Base-by-base conservation (phyloP, 2,329 filamentous ascomycete genomes). In the Hysterium pulicare region DNA sequence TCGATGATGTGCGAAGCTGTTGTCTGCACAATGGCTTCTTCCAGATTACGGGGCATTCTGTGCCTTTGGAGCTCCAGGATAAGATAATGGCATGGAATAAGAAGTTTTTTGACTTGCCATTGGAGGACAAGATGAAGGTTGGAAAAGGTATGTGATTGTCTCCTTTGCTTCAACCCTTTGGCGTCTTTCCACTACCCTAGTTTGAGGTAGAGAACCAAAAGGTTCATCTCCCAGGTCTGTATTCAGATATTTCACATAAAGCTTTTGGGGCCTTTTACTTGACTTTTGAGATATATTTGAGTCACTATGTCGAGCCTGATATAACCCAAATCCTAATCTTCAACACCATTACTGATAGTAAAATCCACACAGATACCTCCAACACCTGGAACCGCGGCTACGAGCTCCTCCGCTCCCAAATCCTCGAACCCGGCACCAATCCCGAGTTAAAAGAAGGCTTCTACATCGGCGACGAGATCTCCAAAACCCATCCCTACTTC, bases 401-500 rank as follows among this genome's bases (percentile, higher is more conserved):
- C 49, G 70, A 72, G 43, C 53, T 67, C 20, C 54, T 72, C 13
- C 61, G 63, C 55, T 62, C 3, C 69, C 87, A 94, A 70, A 87
- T 87, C 21, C 87, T 90, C 66, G 91, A 93, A 66, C 47, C 58
- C 38, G 74, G 82, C 41, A 66, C 69, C 13, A 86, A 87, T n/a
- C n/a, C n/a, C n/a, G n/a, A n/a, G n/a, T 15, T 68, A 79, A 45
- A 94, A 88, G 88, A 54, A 57, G 67, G 68, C 2, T 72, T 64
- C 47, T 70, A 68, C 38, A 48, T 72, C 19, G 69, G 71, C 16
- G 54, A 63, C 20, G 64, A 76, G 17, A 62, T 75, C 13, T 66
- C 66, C 24, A 28, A 28, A 0, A 59, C 60, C 26, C 51, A 56
- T 5, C 71, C 75, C 46, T 72, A 71, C 0, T 32, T 53, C 13